phyloP scores from a whole-genome alignment of 768 basidiomycete species.

The Daedaleopsis nitida region DNA sequence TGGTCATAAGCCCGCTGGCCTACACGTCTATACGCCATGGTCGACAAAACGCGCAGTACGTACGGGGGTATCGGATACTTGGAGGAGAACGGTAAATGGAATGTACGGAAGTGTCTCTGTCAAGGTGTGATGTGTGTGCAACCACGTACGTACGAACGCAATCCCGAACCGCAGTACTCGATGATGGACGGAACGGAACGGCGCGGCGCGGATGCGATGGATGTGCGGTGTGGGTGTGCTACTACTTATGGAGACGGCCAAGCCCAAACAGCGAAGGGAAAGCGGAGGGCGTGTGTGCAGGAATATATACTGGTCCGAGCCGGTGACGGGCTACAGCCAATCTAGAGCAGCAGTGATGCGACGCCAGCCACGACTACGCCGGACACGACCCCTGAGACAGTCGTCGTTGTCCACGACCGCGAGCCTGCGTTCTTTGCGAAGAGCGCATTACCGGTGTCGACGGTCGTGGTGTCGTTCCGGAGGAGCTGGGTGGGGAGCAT shows the following conservation, averaged over 20 bases:
- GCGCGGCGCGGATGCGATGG: not conserved
- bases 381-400: conserved; percentile 7
- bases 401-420: conserved; percentile 14
- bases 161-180: not conserved
- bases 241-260: not conserved
- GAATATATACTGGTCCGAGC: not conserved
- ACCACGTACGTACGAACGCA: not conserved
- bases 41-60: conserved; percentile 10
- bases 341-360: conserved; percentile 18
- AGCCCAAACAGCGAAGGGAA: not conserved
- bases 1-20: conserved; percentile 16
- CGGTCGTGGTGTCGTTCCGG: conserved; percentile 49
- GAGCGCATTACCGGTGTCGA: not conserved
- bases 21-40: conserved; percentile 12
- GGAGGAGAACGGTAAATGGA: not conserved
- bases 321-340: too few relatives aligned
- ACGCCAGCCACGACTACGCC: conserved; percentile 13
- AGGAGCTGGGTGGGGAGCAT: conserved; percentile 81
- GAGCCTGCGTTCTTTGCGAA: conserved; percentile 11
- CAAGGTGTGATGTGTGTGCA: not conserved
- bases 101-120: not conserved
- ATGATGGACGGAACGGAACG: not conserved
- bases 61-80: conserved; percentile 12
- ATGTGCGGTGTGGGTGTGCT: not conserved
- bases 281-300: not conserved